phyloP scores from a whole-genome alignment of 2,329 filamentous ascomycete species.

The Didymosphaeria variabile region DNA sequence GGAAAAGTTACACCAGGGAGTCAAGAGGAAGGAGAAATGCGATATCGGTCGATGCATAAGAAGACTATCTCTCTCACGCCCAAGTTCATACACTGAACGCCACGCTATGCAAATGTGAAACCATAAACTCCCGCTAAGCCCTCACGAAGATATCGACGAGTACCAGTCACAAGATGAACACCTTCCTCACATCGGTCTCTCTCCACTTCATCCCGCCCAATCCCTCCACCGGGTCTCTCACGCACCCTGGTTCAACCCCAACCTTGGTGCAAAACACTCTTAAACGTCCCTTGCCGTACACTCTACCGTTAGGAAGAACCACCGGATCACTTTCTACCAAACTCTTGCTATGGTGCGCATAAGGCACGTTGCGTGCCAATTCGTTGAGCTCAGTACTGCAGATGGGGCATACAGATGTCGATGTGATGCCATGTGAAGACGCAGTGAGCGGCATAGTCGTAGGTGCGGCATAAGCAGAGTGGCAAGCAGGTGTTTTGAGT shows the following conservation, averaged over 20 bases:
- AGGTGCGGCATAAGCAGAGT: slow-evolving; percentile 70
- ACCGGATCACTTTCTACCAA: slow-evolving; percentile 88
- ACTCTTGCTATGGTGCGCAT: slow-evolving; percentile 94
- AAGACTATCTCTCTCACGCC: background rate
- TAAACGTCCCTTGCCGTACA: slow-evolving; percentile 81
- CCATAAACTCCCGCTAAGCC: background rate
- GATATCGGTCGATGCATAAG: background rate
- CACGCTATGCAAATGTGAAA: slow-evolving; percentile 19
- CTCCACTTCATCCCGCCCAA: slow-evolving; percentile 62
- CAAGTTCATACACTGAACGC: slow-evolving; percentile 4
- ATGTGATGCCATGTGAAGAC: slow-evolving; percentile 53
- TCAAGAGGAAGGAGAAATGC: background rate
- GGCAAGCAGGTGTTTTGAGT: slow-evolving; percentile 93
- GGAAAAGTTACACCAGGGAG: background rate
- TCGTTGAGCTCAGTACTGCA: slow-evolving; percentile 96
- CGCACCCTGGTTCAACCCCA: slow-evolving; percentile 69
- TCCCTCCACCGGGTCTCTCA: slow-evolving; percentile 77
- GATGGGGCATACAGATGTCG: slow-evolving; percentile 84
- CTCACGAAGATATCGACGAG: slow-evolving; percentile 8
- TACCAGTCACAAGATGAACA: slow-evolving; percentile 77
- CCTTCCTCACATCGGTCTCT: slow-evolving; percentile 76
- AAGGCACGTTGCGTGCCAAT: slow-evolving; percentile 86
- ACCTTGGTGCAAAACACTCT: slow-evolving; percentile 81
- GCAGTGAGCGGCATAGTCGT: slow-evolving; percentile 63
- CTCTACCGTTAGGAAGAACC: slow-evolving; percentile 84